A percentile compares a stretch with the other conserved stretches of the same genome.
Conservation (phyloP, 1,139 yeast species). For the Candida sojae region DNA sequence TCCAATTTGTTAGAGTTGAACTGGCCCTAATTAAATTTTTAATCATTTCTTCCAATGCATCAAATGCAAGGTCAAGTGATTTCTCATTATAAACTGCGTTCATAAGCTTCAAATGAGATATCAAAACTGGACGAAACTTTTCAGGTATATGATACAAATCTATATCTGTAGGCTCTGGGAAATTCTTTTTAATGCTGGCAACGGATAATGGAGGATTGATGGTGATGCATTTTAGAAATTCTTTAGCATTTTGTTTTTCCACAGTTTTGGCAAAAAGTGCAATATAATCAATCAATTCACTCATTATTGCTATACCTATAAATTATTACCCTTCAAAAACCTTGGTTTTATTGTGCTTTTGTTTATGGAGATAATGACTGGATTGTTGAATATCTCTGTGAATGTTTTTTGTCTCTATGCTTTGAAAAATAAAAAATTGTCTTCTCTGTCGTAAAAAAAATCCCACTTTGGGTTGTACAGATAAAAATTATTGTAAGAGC, state of each 20-base stretch:
- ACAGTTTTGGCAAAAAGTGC: constrained; percentile 18
- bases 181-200: constrained; percentile 23
- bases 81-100: constrained; percentile 37
- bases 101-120: constrained; percentile 37
- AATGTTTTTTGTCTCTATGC: no score
- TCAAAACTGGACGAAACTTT: constrained; percentile 37
- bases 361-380: no score
- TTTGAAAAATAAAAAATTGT: no score
- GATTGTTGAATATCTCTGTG: no score
- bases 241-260: constrained; percentile 19
- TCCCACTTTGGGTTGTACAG: no score
- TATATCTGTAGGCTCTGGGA: constrained; percentile 40
- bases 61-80: constrained; percentile 42
- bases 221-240: constrained; percentile 28
- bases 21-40: constrained; percentile 59
- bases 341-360: no score
- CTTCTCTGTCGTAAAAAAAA: no score
- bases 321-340: no score
- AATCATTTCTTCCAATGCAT: constrained; percentile 43
- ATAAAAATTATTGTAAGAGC: no score
- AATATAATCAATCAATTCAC: constrained; percentile 19
- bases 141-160: constrained; percentile 41
- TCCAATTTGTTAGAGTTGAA: constrained; percentile 66
- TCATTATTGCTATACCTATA: constrained; percentile 5
- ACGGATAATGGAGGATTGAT: constrained; percentile 35